Evolutionary conservation across 75 land plant genomes (phyloP).

Genomic region (Ceratopteris richardii): DNA sequence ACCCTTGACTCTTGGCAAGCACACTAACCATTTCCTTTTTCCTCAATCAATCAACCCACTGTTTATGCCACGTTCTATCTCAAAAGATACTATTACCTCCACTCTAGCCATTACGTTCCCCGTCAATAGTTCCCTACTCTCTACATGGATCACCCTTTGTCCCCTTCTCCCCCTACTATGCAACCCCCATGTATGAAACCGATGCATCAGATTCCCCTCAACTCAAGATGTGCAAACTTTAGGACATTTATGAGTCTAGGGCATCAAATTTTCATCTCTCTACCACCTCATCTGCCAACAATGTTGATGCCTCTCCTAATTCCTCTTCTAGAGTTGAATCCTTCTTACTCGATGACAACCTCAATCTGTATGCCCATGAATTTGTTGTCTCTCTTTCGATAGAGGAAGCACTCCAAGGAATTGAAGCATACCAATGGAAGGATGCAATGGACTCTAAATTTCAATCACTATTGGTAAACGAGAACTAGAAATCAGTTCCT

Average conservation of each 20-base stretch:
- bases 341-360: background rate
- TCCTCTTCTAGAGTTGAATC: background rate
- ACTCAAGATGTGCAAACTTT: background rate
- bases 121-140: too few species aligned
- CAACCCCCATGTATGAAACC: too few species aligned
- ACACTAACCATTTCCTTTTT: background rate
- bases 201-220: background rate
- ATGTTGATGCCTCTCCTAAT: background rate
- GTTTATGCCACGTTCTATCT: background rate
- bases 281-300: background rate
- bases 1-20: background rate
- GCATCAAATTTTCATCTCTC: too few species aligned
- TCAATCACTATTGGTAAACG: background rate
- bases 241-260: background rate
- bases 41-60: background rate
- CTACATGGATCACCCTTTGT: background rate
- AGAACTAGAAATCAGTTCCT: background rate
- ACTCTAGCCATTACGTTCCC: too few species aligned
- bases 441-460: background rate
- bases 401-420: background rate
- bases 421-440: background rate
- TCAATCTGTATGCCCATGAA: background rate
- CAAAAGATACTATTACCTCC: too few species aligned
- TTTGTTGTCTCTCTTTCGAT: background rate
- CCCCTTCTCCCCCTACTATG: background rate